phyloP scores from a whole-genome alignment of 73 alveolate genomes.

The Diophrys appendiculata region DNA sequence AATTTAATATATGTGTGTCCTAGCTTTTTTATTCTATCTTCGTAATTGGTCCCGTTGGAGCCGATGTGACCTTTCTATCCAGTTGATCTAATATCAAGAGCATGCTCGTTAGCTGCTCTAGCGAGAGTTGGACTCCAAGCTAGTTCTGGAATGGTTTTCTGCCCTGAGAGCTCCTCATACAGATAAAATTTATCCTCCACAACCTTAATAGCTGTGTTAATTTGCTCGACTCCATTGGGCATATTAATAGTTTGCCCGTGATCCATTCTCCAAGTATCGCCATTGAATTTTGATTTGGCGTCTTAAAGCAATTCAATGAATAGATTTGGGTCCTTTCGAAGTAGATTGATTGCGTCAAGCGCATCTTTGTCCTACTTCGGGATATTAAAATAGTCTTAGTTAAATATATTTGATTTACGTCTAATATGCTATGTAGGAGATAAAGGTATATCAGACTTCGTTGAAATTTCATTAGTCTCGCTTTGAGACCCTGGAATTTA shows the following conservation, averaged over 20 bases:
- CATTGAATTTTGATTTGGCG: not conserved
- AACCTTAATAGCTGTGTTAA: not conserved
- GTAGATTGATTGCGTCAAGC: not conserved
- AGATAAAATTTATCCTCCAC: not conserved
- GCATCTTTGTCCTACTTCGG: not conserved
- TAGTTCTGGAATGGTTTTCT: not conserved
- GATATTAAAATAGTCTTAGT: not conserved
- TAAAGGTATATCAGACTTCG: too few relatives aligned
- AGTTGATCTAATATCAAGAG: not conserved
- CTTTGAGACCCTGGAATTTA: not conserved
- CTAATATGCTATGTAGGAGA: not conserved
- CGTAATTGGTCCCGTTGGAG: not conserved
- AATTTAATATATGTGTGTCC: too few relatives aligned
- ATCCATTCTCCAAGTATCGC: not conserved
- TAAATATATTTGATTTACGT: too few relatives aligned
- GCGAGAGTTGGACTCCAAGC: not conserved
- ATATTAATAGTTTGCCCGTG: not conserved
- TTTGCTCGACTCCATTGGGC: not conserved
- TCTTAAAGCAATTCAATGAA: not conserved
- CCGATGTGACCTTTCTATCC: not conserved
- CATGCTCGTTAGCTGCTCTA: not conserved
- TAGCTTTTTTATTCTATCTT: not conserved
- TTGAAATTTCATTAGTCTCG: not conserved
- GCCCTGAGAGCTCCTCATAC: not conserved
- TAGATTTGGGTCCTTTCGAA: not conserved